Percentiles rank a stretch among this genome's conserved stretches.
phyloP scores from a whole-genome alignment of 169 alveolate genomes.

The Plasmodium chabaudi region DNA sequence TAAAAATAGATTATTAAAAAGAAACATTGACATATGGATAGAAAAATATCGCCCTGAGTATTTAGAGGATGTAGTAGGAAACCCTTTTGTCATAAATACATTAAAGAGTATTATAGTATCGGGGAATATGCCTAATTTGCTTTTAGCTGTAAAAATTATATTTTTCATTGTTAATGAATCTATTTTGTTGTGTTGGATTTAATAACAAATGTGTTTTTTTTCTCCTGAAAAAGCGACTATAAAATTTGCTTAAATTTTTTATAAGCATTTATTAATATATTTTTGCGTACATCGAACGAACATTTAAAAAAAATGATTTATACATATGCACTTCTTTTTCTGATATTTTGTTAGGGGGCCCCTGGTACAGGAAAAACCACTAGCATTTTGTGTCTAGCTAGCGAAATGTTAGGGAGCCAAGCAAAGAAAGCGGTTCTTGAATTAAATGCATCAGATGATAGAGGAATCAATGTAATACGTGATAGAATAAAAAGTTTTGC shows the following conservation, averaged over 20 bases:
- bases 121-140: constrained; percentile 98
- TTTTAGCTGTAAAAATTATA: constrained; percentile 88
- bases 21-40: constrained; percentile 91
- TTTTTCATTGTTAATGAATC: constrained; percentile 8
- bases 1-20: constrained; percentile 73
- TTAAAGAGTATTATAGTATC: constrained; percentile 94
- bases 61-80: constrained; percentile 97
- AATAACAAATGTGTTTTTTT: neutral
- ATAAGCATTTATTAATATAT: too few species aligned
- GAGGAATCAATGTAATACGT: constrained; percentile 99
- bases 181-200: neutral
- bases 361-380: constrained; percentile 99
- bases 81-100: constrained; percentile 93
- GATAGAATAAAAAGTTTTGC: constrained; percentile 98
- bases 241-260: too few species aligned
- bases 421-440: constrained; percentile 95
- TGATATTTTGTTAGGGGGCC: constrained; percentile 93
- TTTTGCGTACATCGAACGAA: too few species aligned
- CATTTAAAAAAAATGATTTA: too few species aligned
- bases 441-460: constrained; percentile 99
- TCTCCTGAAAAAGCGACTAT: neutral
- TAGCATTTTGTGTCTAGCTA: constrained; percentile 97
- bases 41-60: constrained; percentile 98
- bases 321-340: neutral
- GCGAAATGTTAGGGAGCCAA: constrained; percentile 93